These are phyloP conservation scores for Lachnellula arida DNA, from an alignment of 2,329 filamentous ascomycete species.

Conservation along the genomic window DNA sequence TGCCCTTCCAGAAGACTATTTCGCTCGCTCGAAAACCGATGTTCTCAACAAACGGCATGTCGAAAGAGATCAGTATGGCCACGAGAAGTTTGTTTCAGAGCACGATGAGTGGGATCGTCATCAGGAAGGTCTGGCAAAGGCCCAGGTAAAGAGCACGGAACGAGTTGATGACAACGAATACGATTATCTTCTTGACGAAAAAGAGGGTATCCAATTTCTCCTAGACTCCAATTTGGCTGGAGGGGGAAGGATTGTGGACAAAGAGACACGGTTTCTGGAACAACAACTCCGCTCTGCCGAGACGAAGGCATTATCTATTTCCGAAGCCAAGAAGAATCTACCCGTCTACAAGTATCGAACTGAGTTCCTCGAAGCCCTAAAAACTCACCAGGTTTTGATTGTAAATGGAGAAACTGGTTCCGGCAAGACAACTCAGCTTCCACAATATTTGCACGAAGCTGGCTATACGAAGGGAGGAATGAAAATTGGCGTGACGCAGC, in stretches of 20 bases:
- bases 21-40: slow-evolving; percentile 88
- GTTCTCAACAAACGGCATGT: slow-evolving; percentile 88
- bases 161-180: slow-evolving; percentile 78
- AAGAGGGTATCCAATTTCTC: slow-evolving; percentile 81
- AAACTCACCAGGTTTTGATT: slow-evolving; percentile 79
- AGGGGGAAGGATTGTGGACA: slow-evolving; percentile 64
- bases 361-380: slow-evolving; percentile 80
- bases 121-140: slow-evolving; percentile 80
- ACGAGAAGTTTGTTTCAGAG: slow-evolving; percentile 87
- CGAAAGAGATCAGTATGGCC: slow-evolving; percentile 78
- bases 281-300: slow-evolving; percentile 85
- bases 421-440: slow-evolving; percentile 95
- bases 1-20: slow-evolving; percentile 88
- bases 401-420: slow-evolving; percentile 97
- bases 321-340: slow-evolving; percentile 84
- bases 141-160: slow-evolving; percentile 73
- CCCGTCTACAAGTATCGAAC: slow-evolving; percentile 88
- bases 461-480: slow-evolving; percentile 83
- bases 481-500: slow-evolving; percentile 88
- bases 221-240: slow-evolving; percentile 69
- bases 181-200: slow-evolving; percentile 87
- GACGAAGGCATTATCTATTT: slow-evolving; percentile 79
- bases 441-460: slow-evolving; percentile 93
- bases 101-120: slow-evolving; percentile 95
- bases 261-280: slow-evolving; percentile 74